Base-by-base conservation (phyloP, 2,329 filamentous ascomycete genomes). In the Aspergillus novofumigatus region DNA sequence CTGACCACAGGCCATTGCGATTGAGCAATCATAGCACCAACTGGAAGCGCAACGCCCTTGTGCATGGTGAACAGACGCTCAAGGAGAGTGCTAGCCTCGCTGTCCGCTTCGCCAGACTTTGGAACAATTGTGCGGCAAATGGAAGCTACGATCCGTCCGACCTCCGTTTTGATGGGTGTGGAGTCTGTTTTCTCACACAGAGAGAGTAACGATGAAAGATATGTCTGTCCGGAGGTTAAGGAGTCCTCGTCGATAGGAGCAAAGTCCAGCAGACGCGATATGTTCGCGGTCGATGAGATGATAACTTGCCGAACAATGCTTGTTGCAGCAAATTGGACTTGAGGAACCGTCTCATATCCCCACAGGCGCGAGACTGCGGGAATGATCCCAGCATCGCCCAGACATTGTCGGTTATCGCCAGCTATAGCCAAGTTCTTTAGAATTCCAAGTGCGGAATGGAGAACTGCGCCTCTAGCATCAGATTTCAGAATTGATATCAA, bases 401-500 rank as follows among this genome's bases (percentile, higher is more conserved):
- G 64, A 47, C 61, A 59, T 35, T 66, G 56, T 51, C 72, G 72
- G 57, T 80, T 78, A n/a, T 75, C 66, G 42, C 70, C 67, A 21
- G 76, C 71, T 52, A 80, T 76, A 8, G 76, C 75, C 9, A 81
- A 66, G 55, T 81, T 81, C 57, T 80, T 80, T 44, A 81, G 63
- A 49, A 80, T 78, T 6, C 78, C 76, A 10, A 79, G 71, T 0
- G 72, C 72, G 21, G 77, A 71, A 58, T 80, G 77, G 4, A 80
- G 64, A 3, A 78, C 75, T 4, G 69, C 69, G 4, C 74, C 74
- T 44, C 69, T 72, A 32, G 72, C 68, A 48, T 76, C 67, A 21
- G 69, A 68, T 14, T 70, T 67, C 4, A 81, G 65, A 25, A 78
- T 71, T 3, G 67, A 59, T 52, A 78, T 75, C 28, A 81, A 61